Base-by-base conservation (phyloP, 805 yeast genomes). In the Saccharomycopsis amapae region DNA sequence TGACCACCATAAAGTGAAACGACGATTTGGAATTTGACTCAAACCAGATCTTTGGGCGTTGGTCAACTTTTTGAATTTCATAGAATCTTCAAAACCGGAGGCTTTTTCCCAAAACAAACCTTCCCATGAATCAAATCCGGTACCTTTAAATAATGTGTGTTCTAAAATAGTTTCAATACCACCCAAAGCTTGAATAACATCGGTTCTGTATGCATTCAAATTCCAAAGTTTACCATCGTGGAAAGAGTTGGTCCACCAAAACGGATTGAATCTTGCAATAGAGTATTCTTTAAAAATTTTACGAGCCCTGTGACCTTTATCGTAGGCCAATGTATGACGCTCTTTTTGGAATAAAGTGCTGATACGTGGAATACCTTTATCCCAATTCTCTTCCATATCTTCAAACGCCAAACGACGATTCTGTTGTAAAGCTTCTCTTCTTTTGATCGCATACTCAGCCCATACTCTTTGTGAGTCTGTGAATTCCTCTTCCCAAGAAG, bases 1-100 rank as follows among this genome's bases (percentile, higher is more conserved):
- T 0, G 97, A 88, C 99, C 99, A 93, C 99, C 99, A 93, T 25
- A 93, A 67, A 0, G 98, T 93, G 60, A 93, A 93, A 38, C 99
- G 75, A 61, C 99, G 81, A 60, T 93, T 93, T 2, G 99, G 99
- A 58, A 93, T 90, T 66, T 93, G 99, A 58, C 94, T 85, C 53
- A 93, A 73, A 60, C 99, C 99, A 3, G 96, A 82, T 58, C 98
- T 72, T 68, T 93, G 99, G 1, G 99, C 99, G 64, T 90, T 90
- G 1, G 99, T 93, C 55, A 93, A 73, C 60, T 90, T 93, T 62
- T 89, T 88, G 64, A 88, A 85, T 61, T 89, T 90, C 75, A 93
- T 75, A 0, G 96, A 84, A 57, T 93, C 98, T 62, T 93, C 99
- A 61, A 89, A 93, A 0, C 98, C 98, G 23, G 95, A 81, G 0